Evolutionary conservation across 2,329 filamentous ascomycete species (phyloP), one percentile per base, ranked within the genome.

Genomic region (Capronia coronata): DNA sequence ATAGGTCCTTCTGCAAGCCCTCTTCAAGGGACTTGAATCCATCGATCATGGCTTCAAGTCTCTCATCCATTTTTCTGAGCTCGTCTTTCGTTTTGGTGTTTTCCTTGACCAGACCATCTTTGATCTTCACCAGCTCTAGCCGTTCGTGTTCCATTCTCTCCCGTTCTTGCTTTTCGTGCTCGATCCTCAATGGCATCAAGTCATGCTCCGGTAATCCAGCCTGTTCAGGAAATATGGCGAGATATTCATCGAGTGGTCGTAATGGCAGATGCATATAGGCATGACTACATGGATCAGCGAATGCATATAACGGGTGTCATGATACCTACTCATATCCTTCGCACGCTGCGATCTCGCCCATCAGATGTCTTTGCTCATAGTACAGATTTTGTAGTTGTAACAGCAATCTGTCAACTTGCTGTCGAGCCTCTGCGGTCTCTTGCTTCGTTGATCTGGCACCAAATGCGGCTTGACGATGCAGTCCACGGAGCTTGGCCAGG

Each of bases 51-150:
- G 87, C 90, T 70, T 97, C 93, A 49, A 97, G 73, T 67, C 95
- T 88, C 63, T 86, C 85, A 62, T 98, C 93, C 53, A 98, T 72
- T 62, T 86, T 95, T 16, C 86, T 89, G 42, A 98, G 72, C 62
- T 97, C 89, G 48, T 96, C 90, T 66, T 94, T 95, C 59, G 91
- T 80, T 70, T 88, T 88, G 71, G 94, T 94, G 66, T 96, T 96
- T 65, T 85, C 82, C 27, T 79, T 78, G 55, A 84, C 81, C 53
- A 87, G 67, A 2, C 75, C 78, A 62, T 85, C 80, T 63, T 86
- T 87, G 67, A 79, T 77, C 68, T 82, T 88, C 39, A 89, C 70
- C 1, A 90, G 73, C 58, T 85, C 84, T 65, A 89, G 83, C 43
- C 90, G 78, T 61, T 89, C 83, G 66, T 88, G 84, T 68, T 98